Conservation (phyloP, 2,329 filamentous ascomycete species). For the Penicillium freii region DNA sequence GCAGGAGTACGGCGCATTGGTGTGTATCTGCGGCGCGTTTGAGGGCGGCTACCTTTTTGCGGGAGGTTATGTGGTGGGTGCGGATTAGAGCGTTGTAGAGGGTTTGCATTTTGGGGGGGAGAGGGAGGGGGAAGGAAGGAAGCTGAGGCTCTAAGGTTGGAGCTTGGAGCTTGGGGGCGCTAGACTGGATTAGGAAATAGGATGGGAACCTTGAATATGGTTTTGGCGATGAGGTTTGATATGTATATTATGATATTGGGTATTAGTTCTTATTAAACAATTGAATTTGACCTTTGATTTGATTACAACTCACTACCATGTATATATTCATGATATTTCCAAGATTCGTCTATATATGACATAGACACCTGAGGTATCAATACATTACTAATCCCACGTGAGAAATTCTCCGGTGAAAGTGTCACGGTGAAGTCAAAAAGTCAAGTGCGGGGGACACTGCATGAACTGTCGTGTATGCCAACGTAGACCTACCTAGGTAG, state of each 20-base stretch:
- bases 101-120: slow-evolving; percentile 15
- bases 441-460: no score
- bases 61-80: slow-evolving; percentile 78
- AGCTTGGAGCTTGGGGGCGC: not conserved
- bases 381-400: not conserved
- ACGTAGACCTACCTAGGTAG: not conserved
- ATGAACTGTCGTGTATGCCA: not conserved
- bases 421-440: not conserved
- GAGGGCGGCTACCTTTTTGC: slow-evolving; percentile 67
- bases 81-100: slow-evolving; percentile 64
- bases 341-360: no score
- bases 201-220: not conserved
- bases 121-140: not conserved
- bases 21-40: slow-evolving; percentile 62
- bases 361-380: not conserved
- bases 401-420: not conserved
- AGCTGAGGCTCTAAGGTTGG: not conserved
- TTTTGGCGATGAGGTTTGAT: not conserved
- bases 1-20: slow-evolving; percentile 63
- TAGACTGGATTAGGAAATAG: not conserved
- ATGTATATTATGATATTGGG: no score
- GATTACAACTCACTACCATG: no score
- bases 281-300: no score
- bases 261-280: no score
- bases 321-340: no score